phyloP scores from a whole-genome alignment of 768 basidiomycete species.

The Podaxis sp. region DNA sequence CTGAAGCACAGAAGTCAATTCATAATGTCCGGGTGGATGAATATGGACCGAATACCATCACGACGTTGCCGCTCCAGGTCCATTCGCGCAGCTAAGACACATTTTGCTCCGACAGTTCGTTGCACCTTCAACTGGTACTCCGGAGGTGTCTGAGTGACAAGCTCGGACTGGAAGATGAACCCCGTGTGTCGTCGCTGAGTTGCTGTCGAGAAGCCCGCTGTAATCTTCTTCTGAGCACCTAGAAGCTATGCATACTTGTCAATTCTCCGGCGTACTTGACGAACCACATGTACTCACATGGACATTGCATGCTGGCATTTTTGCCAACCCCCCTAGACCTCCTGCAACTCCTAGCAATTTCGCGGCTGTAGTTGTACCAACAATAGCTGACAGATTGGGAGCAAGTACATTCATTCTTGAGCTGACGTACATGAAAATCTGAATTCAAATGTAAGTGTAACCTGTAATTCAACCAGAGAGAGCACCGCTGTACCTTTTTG shows the following conservation, averaged over 20 bases:
- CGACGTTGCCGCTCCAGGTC: slow-evolving; percentile 82
- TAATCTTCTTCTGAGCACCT: slow-evolving; percentile 90
- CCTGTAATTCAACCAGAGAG: not conserved
- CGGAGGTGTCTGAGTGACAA: slow-evolving; percentile 79
- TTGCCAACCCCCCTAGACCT: slow-evolving; percentile 83
- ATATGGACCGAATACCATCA: slow-evolving; percentile 54
- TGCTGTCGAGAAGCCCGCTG: slow-evolving; percentile 85
- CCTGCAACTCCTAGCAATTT: slow-evolving; percentile 97
- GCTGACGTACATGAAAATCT: slow-evolving; percentile 99
- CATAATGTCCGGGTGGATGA: not conserved
- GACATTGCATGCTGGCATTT: slow-evolving; percentile 95
- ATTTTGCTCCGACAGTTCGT: slow-evolving; percentile 90
- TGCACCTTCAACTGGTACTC: slow-evolving; percentile 93
- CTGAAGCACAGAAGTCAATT: slow-evolving; percentile 27
- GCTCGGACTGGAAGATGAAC: slow-evolving; percentile 92
- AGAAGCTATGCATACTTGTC: slow-evolving; percentile 55
- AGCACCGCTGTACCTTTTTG: slow-evolving; percentile 57
- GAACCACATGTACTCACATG: slow-evolving; percentile 52
- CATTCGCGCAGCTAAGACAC: slow-evolving; percentile 85
- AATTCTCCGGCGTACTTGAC: not conserved
- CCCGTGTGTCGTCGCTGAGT: slow-evolving; percentile 92
- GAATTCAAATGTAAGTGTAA: not conserved
- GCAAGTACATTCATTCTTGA: slow-evolving; percentile 98
- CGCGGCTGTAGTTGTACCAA: slow-evolving; percentile 97
- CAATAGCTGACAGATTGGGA: slow-evolving; percentile 96